These are phyloP conservation scores for Crithidia thermophila DNA, from an alignment of 208 protist species.

Conservation along the genomic window DNA sequence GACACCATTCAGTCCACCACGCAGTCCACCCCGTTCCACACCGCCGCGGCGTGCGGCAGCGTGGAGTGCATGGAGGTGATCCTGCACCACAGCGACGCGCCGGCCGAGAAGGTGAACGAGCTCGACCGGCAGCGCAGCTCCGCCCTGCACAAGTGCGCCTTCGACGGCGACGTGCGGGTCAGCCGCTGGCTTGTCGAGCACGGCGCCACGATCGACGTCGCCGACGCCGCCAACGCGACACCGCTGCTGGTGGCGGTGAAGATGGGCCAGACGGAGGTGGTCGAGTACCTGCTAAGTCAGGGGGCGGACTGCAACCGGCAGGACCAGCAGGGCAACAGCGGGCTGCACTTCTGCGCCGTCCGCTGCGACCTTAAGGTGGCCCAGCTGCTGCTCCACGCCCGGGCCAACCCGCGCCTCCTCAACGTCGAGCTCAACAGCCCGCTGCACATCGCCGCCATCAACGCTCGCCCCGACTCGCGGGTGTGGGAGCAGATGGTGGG, in stretches of 20 bases:
- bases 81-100: constrained; percentile 65
- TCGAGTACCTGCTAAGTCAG: constrained; percentile 74
- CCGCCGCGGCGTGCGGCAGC: constrained; percentile 86
- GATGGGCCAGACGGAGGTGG: constrained; percentile 83
- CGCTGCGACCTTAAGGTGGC: constrained; percentile 83
- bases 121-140: constrained; percentile 82
- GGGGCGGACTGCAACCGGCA: constrained; percentile 70
- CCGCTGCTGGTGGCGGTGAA: constrained; percentile 91
- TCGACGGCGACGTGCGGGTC: constrained; percentile 89
- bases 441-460: constrained; percentile 80
- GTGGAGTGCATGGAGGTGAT: constrained; percentile 91
- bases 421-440: constrained; percentile 85
- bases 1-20: constrained; percentile 82
- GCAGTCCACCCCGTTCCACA: constrained; percentile 91
- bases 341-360: constrained; percentile 88
- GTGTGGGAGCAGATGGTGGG: constrained; percentile 86
- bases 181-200: constrained; percentile 89
- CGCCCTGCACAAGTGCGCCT: constrained; percentile 91
- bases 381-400: constrained; percentile 67
- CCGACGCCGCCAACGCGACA: constrained; percentile 70
- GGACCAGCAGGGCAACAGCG: constrained; percentile 78
- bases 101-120: constrained; percentile 79
- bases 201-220: constrained; percentile 78
- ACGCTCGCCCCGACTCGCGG: constrained; percentile 78
- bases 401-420: constrained; percentile 58